Evolutionary conservation across 192 early-diverging fungal genomes (phyloP).

Genomic region (Neocallimastix lanati): DNA sequence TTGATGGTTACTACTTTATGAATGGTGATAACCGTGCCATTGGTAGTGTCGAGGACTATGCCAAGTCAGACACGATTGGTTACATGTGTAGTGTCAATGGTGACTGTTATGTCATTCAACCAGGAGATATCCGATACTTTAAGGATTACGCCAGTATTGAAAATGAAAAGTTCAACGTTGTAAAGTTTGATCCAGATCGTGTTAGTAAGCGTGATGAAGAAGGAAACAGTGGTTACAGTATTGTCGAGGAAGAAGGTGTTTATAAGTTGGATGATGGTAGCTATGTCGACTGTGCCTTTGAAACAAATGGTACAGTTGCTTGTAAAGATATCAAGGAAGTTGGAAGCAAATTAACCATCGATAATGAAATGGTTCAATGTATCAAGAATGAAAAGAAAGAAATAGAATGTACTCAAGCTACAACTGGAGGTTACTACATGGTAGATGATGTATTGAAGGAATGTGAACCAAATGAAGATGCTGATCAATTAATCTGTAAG

Average conservation of each 20-base stretch:
- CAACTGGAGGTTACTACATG: not conserved
- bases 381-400: not conserved
- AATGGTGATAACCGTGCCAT: not conserved
- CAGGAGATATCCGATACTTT: not conserved
- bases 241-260: not conserved
- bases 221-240: not conserved
- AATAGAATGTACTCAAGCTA: not conserved
- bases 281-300: not conserved
- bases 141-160: not conserved
- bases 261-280: not conserved
- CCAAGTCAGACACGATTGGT: not conserved
- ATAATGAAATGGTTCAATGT: not conserved
- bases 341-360: not conserved
- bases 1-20: not conserved
- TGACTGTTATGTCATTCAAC: not conserved
- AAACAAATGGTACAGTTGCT: not conserved
- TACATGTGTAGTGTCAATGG: not conserved
- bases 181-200: not conserved
- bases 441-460: not conserved
- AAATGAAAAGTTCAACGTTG: not conserved
- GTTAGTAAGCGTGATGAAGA: not conserved
- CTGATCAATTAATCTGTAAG: not conserved
- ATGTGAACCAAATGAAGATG: not conserved
- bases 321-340: not conserved
- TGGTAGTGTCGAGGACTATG: not conserved